A percentile compares a stretch with the other conserved stretches of the same genome.
phyloP scores from a whole-genome alignment of 768 basidiomycete species.

The Lactifluus pinguis region DNA sequence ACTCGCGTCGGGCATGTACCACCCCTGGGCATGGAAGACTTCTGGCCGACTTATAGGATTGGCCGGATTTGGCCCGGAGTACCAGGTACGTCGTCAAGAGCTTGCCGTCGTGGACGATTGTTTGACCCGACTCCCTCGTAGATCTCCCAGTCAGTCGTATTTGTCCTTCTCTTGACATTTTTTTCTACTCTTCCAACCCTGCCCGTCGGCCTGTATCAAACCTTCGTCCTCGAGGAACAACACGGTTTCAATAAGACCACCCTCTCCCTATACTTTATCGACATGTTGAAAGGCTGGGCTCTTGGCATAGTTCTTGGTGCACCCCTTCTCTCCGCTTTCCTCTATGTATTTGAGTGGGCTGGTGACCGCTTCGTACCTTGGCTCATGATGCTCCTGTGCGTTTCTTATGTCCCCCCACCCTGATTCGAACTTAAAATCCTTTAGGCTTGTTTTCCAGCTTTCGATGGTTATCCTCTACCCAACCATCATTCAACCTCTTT shows the following conservation, averaged over 20 bases:
- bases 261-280: conserved; percentile 59
- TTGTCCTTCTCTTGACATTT: conserved; percentile 58
- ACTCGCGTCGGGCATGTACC: conserved; percentile 61
- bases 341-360: conserved; percentile 87
- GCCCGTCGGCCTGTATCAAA: conserved; percentile 75
- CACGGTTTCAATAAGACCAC: conserved; percentile 98
- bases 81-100: conserved; percentile 46
- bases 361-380: conserved; percentile 89
- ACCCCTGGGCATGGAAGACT: conserved; percentile 74
- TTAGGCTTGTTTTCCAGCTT: conserved; percentile 73
- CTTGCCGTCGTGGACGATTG: neutral
- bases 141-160: conserved; percentile 81
- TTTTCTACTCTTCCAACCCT: conserved; percentile 59
- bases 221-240: conserved; percentile 89
- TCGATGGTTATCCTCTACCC: conserved; percentile 78
- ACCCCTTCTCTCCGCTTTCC: conserved; percentile 81
- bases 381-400: conserved; percentile 88
- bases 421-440: neutral
- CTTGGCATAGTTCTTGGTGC: conserved; percentile 64
- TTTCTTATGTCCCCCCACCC: conserved; percentile 9
- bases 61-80: conserved; percentile 58
- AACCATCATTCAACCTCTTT: conserved; percentile 85
- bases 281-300: conserved; percentile 73
- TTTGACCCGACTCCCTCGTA: conserved; percentile 24
- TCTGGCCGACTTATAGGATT: conserved; percentile 43